Conservation (phyloP, 805 yeast genomes). For the Starmera pachycereana region DNA sequence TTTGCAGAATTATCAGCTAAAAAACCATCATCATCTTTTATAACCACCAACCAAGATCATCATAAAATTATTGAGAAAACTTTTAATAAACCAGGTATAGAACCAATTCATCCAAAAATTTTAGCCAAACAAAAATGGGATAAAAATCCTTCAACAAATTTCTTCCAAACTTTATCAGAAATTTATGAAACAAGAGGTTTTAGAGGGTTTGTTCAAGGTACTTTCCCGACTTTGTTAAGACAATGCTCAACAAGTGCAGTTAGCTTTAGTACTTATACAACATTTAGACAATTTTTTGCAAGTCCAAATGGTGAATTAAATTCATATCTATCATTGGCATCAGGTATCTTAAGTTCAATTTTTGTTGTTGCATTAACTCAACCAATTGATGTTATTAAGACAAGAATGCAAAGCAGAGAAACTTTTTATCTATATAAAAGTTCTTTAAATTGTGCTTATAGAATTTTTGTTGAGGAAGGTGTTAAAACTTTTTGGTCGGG, state of each 20-base stretch:
- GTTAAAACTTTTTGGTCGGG: constrained; percentile 43
- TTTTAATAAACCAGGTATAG: constrained; percentile 18
- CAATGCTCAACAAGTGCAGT: constrained; percentile 74
- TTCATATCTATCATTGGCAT: constrained; percentile 22
- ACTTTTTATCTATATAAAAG: constrained; percentile 49
- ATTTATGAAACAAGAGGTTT: constrained; percentile 67
- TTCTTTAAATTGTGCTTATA: constrained; percentile 44
- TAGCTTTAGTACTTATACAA: constrained; percentile 75
- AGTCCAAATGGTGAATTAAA: constrained; percentile 35
- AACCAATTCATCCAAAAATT: constrained; percentile 19
- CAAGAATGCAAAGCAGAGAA: constrained; percentile 75
- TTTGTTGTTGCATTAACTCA: constrained; percentile 76
- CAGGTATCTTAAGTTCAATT: constrained; percentile 56
- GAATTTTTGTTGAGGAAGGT: constrained; percentile 38
- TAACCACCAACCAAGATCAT: no score
- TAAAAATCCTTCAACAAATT: constrained; percentile 42
- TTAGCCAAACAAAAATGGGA: constrained; percentile 28
- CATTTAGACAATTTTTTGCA: constrained; percentile 58
- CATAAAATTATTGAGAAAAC: constrained; percentile 12
- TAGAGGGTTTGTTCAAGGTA: constrained; percentile 73
- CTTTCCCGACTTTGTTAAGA: constrained; percentile 70
- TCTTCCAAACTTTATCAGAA: constrained; percentile 45
- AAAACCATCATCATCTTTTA: no score
- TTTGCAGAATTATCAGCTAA: no score
- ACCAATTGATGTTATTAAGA: constrained; percentile 80